Conservation (phyloP, 805 yeast genomes). For the Candida sithepensis region DNA sequence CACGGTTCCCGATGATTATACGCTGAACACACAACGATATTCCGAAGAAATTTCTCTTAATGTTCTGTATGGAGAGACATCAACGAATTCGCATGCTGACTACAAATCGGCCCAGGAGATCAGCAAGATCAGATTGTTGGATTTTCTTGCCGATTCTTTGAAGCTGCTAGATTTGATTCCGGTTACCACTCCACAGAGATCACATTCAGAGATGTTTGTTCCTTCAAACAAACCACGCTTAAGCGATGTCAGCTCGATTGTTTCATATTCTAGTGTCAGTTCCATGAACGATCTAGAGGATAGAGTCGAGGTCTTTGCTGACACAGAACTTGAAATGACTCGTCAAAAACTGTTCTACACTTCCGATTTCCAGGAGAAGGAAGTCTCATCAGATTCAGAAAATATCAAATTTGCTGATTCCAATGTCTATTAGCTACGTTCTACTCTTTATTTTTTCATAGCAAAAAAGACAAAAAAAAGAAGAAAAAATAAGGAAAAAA, state of each 20-base stretch:
- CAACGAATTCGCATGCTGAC: conserved; percentile 1
- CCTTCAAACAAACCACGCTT: neutral
- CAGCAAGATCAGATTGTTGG: conserved; percentile 9
- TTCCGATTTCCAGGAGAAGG: neutral
- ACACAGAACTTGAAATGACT: neutral
- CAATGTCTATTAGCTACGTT: neutral
- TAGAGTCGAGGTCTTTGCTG: neutral
- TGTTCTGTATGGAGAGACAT: conserved; percentile 12
- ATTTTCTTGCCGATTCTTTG: conserved; percentile 9
- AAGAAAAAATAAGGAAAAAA: too few species aligned
- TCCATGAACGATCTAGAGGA: conserved; percentile 1
- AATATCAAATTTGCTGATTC: neutral
- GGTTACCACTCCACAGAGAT: neutral
- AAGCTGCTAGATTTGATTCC: conserved; percentile 10
- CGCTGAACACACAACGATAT: conserved; percentile 9
- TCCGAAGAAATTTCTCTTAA: conserved; percentile 6
- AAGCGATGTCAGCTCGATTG: neutral
- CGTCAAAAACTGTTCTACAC: neutral
- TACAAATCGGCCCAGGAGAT: conserved; percentile 8
- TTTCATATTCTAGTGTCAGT: neutral
- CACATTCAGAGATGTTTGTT: neutral
- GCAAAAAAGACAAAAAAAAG: too few species aligned
- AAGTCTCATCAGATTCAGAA: neutral
- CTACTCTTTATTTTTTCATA: too few species aligned
- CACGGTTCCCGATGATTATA: conserved; percentile 13